These are phyloP conservation scores for Penicillium robsamsonii DNA, from an alignment of 495 filamentous ascomycete species.

Conservation along the genomic window DNA sequence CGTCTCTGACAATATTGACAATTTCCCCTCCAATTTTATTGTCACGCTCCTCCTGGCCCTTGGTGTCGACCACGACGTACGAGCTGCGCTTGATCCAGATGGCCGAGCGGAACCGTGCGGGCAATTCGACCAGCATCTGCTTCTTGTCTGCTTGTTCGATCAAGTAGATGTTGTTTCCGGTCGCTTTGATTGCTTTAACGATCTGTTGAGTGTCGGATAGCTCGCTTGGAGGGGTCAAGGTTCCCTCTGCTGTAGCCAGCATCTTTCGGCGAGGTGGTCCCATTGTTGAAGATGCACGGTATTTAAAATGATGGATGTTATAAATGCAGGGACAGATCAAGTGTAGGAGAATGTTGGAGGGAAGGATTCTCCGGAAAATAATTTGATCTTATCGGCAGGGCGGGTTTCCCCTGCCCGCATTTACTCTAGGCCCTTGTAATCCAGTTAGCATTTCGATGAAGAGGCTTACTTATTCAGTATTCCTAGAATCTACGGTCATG, in stretches of 20 bases:
- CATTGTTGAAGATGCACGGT: slow-evolving; percentile 45
- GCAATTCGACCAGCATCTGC: slow-evolving; percentile 68
- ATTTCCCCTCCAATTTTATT: slow-evolving; percentile 88
- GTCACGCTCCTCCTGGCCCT: slow-evolving; percentile 60
- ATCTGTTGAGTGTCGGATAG: slow-evolving; percentile 65
- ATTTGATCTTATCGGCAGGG: slow-evolving; percentile 29
- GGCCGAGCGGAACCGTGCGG: slow-evolving; percentile 77
- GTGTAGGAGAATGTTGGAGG: not conserved
- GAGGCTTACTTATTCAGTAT: too few species aligned
- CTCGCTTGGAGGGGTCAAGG: slow-evolving; percentile 66
- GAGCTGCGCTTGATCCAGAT: slow-evolving; percentile 88
- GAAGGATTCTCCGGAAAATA: slow-evolving; percentile 15
- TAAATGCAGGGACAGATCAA: not conserved
- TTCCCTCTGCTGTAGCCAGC: slow-evolving; percentile 70
- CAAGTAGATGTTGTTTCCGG: slow-evolving; percentile 84
- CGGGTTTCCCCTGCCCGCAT: not conserved
- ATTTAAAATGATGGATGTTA: not conserved
- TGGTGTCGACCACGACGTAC: slow-evolving; percentile 78
- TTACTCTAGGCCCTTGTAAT: not conserved
- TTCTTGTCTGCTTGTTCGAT: slow-evolving; percentile 61
- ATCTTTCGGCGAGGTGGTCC: slow-evolving; percentile 71
- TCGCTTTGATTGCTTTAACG: slow-evolving; percentile 71
- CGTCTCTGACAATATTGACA: slow-evolving; percentile 86
- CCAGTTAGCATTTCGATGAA: too few species aligned
- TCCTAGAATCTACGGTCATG: too few species aligned